These are phyloP conservation scores for Metarhizium brunneum DNA, from an alignment of 2,329 filamentous ascomycete species.

Conservation along the genomic window DNA sequence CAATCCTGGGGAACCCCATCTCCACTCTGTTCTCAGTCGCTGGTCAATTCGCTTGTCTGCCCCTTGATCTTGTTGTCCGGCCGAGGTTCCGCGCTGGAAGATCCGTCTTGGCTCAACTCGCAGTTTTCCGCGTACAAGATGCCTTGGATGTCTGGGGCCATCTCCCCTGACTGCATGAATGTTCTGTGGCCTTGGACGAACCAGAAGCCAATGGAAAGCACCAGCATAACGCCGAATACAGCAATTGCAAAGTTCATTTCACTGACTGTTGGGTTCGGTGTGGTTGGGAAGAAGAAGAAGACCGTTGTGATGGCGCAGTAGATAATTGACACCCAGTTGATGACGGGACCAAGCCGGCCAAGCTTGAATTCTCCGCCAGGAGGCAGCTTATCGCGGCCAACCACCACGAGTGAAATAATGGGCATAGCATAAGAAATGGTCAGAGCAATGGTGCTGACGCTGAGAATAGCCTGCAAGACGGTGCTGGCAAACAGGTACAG, in stretches of 20 bases:
- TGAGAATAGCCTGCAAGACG: conserved; percentile 42
- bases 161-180: conserved; percentile 13
- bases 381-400: conserved; percentile 43
- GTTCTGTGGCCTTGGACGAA: conserved; percentile 32
- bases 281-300: conserved; percentile 44
- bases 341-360: conserved; percentile 31
- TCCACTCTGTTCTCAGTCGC: not conserved
- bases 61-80: not conserved
- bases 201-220: conserved; percentile 41
- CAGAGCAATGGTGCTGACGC: conserved; percentile 46
- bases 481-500: conserved; percentile 45
- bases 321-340: conserved; percentile 39
- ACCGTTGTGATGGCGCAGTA: conserved; percentile 43
- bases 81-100: not conserved
- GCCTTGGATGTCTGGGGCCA: conserved; percentile 10
- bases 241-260: conserved; percentile 51
- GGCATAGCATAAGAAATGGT: conserved; percentile 41
- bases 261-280: conserved; percentile 31
- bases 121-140: conserved; percentile 9
- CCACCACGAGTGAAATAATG: conserved; percentile 35
- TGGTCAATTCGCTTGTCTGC: not conserved
- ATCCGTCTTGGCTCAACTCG: not conserved
- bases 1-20: not conserved
- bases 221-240: conserved; percentile 45
- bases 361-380: conserved; percentile 32